Conservation (phyloP, 805 yeast species). For the Candida easanensis region DNA sequence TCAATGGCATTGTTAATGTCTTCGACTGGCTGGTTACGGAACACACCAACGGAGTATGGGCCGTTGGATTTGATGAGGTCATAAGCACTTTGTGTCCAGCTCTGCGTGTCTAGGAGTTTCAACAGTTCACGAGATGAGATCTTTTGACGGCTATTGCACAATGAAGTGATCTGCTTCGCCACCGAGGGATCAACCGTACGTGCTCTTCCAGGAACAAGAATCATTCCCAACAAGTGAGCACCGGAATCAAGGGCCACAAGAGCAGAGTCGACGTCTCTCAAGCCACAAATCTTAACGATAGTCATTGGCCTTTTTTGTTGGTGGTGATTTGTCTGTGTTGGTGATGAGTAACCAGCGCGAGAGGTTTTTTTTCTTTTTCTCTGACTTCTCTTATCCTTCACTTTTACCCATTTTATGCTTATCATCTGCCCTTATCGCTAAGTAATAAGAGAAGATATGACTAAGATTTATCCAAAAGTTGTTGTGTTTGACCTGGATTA, state of each 20-base stretch:
- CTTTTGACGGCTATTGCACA: constrained; percentile 27
- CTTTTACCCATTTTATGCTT: too few relatives aligned
- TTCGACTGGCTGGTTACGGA: constrained; percentile 72
- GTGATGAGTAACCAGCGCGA: too few relatives aligned
- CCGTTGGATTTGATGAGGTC: constrained; percentile 37
- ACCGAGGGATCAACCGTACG: constrained; percentile 56
- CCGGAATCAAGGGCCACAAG: constrained; percentile 63
- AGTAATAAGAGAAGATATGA: background rate
- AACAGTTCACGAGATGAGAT: constrained; percentile 5
- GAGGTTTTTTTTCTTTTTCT: too few relatives aligned
- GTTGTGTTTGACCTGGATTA: constrained; percentile 76
- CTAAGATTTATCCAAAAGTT: constrained; percentile 37
- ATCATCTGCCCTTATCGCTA: too few relatives aligned
- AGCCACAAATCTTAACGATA: constrained; percentile 85
- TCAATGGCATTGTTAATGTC: constrained; percentile 46
- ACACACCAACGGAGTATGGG: constrained; percentile 84
- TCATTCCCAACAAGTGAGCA: constrained; percentile 79
- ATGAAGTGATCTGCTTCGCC: constrained; percentile 45
- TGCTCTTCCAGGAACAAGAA: constrained; percentile 77
- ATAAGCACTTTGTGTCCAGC: constrained; percentile 17
- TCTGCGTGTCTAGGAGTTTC: constrained; percentile 1
- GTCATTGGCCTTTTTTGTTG: constrained; percentile 20
- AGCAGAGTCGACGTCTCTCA: constrained; percentile 68
- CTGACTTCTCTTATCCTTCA: too few relatives aligned
- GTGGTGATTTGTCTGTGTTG: too few relatives aligned